Percentiles rank a stretch among this genome's conserved stretches.
Conservation (phyloP, 345 rosid genomes). For the Acer saccharum region DNA sequence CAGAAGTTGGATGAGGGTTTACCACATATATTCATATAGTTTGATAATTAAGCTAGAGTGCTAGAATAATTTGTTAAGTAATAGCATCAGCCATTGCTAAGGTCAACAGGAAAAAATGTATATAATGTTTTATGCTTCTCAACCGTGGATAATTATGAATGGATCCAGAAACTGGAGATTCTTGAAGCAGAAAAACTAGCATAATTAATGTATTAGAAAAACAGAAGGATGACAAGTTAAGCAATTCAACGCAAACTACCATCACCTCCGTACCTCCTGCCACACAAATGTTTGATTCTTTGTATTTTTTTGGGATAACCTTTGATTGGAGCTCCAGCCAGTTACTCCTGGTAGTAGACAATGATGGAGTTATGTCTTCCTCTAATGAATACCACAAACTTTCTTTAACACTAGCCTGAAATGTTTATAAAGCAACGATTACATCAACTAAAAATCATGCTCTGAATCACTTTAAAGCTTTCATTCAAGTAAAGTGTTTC, state of each 20-base stretch:
- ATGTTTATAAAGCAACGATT: slow-evolving; percentile 16
- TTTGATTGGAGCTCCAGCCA: slow-evolving; percentile 97
- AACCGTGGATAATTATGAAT: not conserved
- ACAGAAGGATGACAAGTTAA: slow-evolving; percentile 4
- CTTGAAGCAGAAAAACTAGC: not conserved
- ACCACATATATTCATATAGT: not conserved
- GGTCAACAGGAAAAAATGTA: not conserved
- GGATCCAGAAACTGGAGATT: not conserved
- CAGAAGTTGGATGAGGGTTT: slow-evolving; percentile 4
- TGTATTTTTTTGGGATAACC: slow-evolving; percentile 58
- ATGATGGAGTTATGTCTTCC: slow-evolving; percentile 86
- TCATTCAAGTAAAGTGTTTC: not conserved
- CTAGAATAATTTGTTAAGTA: not conserved
- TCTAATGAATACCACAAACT: slow-evolving; percentile 84
- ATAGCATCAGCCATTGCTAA: not conserved
- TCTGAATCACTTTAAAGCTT: slow-evolving; percentile 3
- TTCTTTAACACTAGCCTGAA: slow-evolving; percentile 74
- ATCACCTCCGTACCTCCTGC: slow-evolving; percentile 90
- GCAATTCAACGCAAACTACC: slow-evolving; percentile 24
- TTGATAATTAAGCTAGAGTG: not conserved
- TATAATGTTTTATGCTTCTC: not conserved
- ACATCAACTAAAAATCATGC: slow-evolving; percentile 18
- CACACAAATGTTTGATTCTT: slow-evolving; percentile 85
- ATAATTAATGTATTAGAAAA: not conserved
- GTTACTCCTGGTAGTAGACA: slow-evolving; percentile 67